Conservation (phyloP, 805 yeast species). For the Clavispora carvajalis region DNA sequence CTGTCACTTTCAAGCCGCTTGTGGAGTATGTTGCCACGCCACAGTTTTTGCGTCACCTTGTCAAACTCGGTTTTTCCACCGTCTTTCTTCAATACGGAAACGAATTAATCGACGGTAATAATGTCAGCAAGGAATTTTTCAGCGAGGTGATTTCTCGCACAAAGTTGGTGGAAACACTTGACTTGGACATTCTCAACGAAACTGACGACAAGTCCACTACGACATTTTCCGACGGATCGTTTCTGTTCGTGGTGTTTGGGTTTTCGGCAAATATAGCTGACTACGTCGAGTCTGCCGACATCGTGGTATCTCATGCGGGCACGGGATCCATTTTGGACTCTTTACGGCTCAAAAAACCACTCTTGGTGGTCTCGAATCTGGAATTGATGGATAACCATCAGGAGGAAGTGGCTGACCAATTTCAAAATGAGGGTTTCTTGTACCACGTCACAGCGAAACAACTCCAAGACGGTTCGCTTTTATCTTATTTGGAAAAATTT, state of each 20-base stretch:
- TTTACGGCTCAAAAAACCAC: slow-evolving; percentile 47
- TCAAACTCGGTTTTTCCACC: slow-evolving; percentile 27
- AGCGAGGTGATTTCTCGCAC: slow-evolving; percentile 13
- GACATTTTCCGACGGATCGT: slow-evolving; percentile 3
- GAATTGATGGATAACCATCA: slow-evolving; percentile 42
- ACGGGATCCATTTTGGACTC: slow-evolving; percentile 90
- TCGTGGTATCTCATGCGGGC: slow-evolving; percentile 84
- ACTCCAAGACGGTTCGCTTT: slow-evolving; percentile 6
- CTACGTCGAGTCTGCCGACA: slow-evolving; percentile 41
- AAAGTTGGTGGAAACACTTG: slow-evolving; percentile 8
- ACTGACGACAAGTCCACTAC: slow-evolving; percentile 14
- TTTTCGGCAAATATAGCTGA: slow-evolving; percentile 22
- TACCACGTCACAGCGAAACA: slow-evolving; percentile 4
- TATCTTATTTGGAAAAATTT: slow-evolving; percentile 4
- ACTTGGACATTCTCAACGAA: slow-evolving; percentile 10
- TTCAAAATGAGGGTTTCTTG: slow-evolving; percentile 9
- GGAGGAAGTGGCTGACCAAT: slow-evolving; percentile 13
- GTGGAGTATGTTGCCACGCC: slow-evolving; percentile 38
- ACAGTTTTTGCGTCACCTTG: slow-evolving; percentile 32
- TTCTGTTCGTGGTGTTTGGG: slow-evolving; percentile 22
- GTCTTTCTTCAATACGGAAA: slow-evolving; percentile 29
- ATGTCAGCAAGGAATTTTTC: slow-evolving; percentile 22
- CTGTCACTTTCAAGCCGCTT: slow-evolving; percentile 69
- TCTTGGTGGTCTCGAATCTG: slow-evolving; percentile 69
- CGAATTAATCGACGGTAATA: slow-evolving; percentile 18